Base-by-base conservation (phyloP, 768 basidiomycete genomes). In the Termitomyces sp. region DNA sequence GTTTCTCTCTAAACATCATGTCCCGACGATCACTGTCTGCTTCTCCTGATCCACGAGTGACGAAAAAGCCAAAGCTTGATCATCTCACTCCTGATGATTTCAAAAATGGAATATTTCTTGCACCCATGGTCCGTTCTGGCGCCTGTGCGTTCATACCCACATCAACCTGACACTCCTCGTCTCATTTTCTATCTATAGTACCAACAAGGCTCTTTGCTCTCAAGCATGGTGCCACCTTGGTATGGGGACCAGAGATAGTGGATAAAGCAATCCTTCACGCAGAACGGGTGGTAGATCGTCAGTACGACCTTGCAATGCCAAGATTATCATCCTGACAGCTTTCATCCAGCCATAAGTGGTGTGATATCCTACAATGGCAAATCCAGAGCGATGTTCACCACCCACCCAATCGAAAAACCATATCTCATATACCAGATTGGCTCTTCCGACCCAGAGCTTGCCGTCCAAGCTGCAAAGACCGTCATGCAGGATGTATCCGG, bases 61-160 rank as follows among this genome's bases (percentile, higher is more conserved):
- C 73, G 0, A 90, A 90, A 66, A 80, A 83, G 8, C 72, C 75
- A 41, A 82, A 76, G 63, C 63, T 81, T 9, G 82, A 79, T 15
- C 80, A 84, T 61, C 77, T 91, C 17, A 85, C 85, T 0, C 66
- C 77, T 1, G 84, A 86, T 30, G 85, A 92, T 60, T 99, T 94
- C 75, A 87, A 86, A 61, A 80, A 91, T 73, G 95, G 94, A 10
- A 76, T 98, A 31, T 88, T 97, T 66, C 81, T 99, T n/a, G 96
- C 97, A 3, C 97, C 97, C 1, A 99, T 99, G 97, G 97, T 99
- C 52, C 83, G 94, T 66, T 96, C 92, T 56, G 92, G 94, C 58
- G 87, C 88, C 61, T 71, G 91, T 94, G 71, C 65, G 89, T 81
- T 46, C 46, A 40, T 41, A 51, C 28, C 38, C 14, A 23, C 26